Evolutionary conservation across 345 rosid genomes (phyloP).

Genomic region (Ceriops zippeliana): DNA sequence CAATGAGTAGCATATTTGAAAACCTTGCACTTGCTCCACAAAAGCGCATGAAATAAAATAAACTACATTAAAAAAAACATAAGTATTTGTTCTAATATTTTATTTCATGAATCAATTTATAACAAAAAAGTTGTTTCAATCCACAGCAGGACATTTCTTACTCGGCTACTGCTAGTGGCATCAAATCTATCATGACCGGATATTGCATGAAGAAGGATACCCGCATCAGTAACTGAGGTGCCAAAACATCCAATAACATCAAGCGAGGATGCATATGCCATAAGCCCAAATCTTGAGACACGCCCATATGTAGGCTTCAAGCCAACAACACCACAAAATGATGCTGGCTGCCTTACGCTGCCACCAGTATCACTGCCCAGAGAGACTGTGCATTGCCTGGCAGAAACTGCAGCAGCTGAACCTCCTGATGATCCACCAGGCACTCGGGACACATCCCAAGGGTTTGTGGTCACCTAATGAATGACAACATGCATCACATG

Average conservation of each 20-base stretch:
- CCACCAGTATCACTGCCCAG: constrained; percentile 99
- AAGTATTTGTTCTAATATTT: neutral
- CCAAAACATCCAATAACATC: constrained; percentile 93
- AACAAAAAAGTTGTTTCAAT: too few relatives aligned
- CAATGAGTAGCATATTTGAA: neutral
- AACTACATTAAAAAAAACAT: too few relatives aligned
- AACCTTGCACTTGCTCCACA: neutral
- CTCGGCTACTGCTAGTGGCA: constrained; percentile 79
- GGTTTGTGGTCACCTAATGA: constrained; percentile 77
- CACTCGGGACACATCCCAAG: constrained; percentile 88
- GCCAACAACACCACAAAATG: constrained; percentile 94
- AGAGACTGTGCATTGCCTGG: constrained; percentile 81
- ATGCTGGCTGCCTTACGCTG: constrained; percentile 95
- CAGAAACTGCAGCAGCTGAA: constrained; percentile 93
- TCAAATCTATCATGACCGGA: constrained; percentile 77
- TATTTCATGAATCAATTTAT: too few relatives aligned
- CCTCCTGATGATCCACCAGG: constrained; percentile 98
- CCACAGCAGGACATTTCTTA: constrained; percentile 25
- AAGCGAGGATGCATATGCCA: constrained; percentile 90
- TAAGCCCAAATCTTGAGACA: constrained; percentile 89
- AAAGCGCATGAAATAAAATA: neutral
- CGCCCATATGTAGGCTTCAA: constrained; percentile 94
- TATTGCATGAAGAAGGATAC: constrained; percentile 74
- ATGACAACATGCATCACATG: constrained; percentile 42
- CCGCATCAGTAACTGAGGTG: constrained; percentile 81